Percentiles rank a stretch among this genome's conserved stretches.
phyloP scores from a whole-genome alignment of 345 rosid species.

The Citrus hindsii region DNA sequence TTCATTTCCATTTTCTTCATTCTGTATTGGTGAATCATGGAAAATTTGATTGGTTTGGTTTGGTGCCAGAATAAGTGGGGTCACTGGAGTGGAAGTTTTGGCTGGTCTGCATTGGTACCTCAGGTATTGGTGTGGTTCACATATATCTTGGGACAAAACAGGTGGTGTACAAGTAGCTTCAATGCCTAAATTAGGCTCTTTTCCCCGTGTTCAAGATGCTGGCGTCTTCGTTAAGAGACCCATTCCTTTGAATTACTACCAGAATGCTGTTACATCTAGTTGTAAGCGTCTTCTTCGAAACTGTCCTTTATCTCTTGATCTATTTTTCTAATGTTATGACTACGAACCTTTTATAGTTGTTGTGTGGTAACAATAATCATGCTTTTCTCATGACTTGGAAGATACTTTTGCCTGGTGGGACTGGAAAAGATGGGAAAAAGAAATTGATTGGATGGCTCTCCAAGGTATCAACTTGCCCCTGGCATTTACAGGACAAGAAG shows the following conservation, averaged over 20 bases:
- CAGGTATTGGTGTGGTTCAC: constrained; percentile 59
- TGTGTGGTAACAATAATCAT: background rate
- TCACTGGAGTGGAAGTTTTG: constrained; percentile 57
- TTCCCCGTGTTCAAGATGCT: constrained; percentile 49
- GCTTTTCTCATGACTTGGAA: constrained; percentile 13
- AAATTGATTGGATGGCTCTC: constrained; percentile 83
- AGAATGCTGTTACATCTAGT: constrained; percentile 78
- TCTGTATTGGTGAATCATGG: background rate
- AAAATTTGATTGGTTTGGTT: constrained; percentile 20
- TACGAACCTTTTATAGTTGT: background rate
- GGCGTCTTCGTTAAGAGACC: constrained; percentile 52
- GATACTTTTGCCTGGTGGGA: constrained; percentile 84
- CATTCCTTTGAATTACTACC: constrained; percentile 69
- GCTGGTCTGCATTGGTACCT: constrained; percentile 75
- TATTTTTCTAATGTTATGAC: background rate
- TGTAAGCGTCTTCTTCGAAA: constrained; percentile 38
- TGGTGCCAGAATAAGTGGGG: constrained; percentile 49
- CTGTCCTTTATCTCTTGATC: background rate
- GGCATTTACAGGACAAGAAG: constrained; percentile 75
- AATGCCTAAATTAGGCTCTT: constrained; percentile 40
- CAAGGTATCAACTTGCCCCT: constrained; percentile 71
- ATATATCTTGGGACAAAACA: constrained; percentile 70
- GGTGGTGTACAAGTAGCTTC: constrained; percentile 56
- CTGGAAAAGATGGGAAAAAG: constrained; percentile 77
- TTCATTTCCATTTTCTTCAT: background rate